phyloP scores from a whole-genome alignment of 768 basidiomycete species.

The Gloeostereum incarnatum region DNA sequence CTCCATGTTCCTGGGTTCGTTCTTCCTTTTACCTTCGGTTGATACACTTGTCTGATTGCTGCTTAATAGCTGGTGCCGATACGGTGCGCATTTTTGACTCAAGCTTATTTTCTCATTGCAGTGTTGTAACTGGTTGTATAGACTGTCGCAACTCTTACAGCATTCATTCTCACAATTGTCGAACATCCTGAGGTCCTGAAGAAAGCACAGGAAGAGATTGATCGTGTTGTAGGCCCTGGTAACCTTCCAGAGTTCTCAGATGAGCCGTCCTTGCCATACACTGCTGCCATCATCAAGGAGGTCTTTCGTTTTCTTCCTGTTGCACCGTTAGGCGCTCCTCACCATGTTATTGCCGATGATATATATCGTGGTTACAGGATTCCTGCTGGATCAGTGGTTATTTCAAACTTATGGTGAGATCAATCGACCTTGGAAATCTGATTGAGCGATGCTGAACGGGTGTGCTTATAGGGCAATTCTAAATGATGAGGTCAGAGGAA shows the following conservation, averaged over 20 bases:
- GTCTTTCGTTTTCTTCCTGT: conserved; percentile 7
- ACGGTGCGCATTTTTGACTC: conserved; percentile 3
- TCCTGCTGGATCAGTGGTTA: not conserved
- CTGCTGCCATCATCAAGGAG: conserved; percentile 11
- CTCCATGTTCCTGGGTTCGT: conserved; percentile 16
- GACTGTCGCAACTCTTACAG: conserved; percentile 7
- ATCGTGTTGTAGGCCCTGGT: conserved; percentile 5
- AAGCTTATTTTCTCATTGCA: not conserved
- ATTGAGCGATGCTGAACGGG: not conserved
- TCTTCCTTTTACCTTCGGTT: not conserved
- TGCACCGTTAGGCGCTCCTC: conserved; percentile 7
- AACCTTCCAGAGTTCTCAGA: conserved; percentile 11
- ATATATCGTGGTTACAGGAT: not conserved
- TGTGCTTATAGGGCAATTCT: conserved; percentile 1
- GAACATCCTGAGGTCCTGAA: conserved; percentile 7
- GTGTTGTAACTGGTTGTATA: not conserved
- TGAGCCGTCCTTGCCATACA: conserved; percentile 10
- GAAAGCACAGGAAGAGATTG: conserved; percentile 8
- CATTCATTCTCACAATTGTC: conserved; percentile 9
- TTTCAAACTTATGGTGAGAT: conserved; percentile 2
- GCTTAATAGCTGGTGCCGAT: conserved; percentile 4
- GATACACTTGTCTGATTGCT: not conserved
- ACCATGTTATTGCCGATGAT: not conserved
- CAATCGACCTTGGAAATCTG: not conserved
- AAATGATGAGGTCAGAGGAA: conserved; percentile 1